Percentiles rank a stretch among this genome's conserved stretches.
Conservation (phyloP, 2,329 filamentous ascomycete genomes). For the Pestalotiopsis fici region DNA sequence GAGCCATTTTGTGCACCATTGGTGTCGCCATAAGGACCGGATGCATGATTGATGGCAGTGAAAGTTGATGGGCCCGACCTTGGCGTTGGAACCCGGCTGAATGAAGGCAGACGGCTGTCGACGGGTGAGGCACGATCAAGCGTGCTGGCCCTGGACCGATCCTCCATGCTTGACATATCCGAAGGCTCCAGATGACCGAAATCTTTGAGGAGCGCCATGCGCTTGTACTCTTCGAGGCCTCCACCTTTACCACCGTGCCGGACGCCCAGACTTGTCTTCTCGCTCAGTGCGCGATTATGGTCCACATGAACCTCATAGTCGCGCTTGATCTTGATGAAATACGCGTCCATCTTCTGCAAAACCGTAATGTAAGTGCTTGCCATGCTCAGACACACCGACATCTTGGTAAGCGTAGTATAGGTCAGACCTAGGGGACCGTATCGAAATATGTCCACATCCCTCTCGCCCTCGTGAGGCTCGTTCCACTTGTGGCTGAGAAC, state of each 20-base stretch:
- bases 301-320: slow-evolving; percentile 41
- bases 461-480: slow-evolving; percentile 18
- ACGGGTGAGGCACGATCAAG: slow-evolving; percentile 29
- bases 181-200: slow-evolving; percentile 40
- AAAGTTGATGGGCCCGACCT: slow-evolving; percentile 36
- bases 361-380: slow-evolving; percentile 56
- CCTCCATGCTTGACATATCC: slow-evolving; percentile 29
- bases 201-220: slow-evolving; percentile 40
- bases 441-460: slow-evolving; percentile 29
- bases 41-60: slow-evolving; percentile 37
- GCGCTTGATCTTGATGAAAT: slow-evolving; percentile 51
- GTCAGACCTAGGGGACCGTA: slow-evolving; percentile 47
- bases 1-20: neutral
- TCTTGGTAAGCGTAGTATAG: slow-evolving; percentile 49
- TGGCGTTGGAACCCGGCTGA: slow-evolving; percentile 23
- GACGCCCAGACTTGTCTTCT: slow-evolving; percentile 38
- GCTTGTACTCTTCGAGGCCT: slow-evolving; percentile 56
- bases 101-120: slow-evolving; percentile 20
- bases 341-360: slow-evolving; percentile 53
- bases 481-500: slow-evolving; percentile 45
- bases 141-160: slow-evolving; percentile 29
- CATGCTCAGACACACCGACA: slow-evolving; percentile 56
- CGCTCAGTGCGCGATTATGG: slow-evolving; percentile 19
- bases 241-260: slow-evolving; percentile 45
- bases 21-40: neutral